phyloP scores from a whole-genome alignment of 345 rosid genomes.

The Hibiscus tridactylites region DNA sequence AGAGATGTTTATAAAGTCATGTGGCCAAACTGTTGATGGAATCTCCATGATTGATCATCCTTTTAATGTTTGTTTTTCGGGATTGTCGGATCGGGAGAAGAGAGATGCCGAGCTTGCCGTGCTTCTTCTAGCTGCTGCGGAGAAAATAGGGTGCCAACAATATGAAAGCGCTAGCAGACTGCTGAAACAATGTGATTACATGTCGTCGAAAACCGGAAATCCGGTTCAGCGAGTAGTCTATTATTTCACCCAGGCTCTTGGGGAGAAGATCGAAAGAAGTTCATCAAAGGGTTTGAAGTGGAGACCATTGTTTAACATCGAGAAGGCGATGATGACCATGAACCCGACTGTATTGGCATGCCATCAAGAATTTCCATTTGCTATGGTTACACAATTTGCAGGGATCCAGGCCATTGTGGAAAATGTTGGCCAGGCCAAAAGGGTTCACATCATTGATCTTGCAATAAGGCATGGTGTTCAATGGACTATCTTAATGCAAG shows the following conservation, averaged over 20 bases:
- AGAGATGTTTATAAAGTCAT: constrained; percentile 30
- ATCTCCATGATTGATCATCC: constrained; percentile 14
- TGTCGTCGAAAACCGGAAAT: constrained; percentile 28
- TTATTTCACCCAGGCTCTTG: constrained; percentile 37
- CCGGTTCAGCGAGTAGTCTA: constrained; percentile 36
- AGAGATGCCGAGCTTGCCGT: constrained; percentile 32
- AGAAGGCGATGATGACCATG: constrained; percentile 6
- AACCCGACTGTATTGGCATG: constrained; percentile 17
- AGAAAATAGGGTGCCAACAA: constrained; percentile 30
- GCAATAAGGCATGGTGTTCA: constrained; percentile 29
- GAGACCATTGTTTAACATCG: constrained; percentile 5
- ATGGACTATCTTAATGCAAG: constrained; percentile 43
- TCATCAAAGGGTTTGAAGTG: not conserved
- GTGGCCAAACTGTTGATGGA: constrained; percentile 8
- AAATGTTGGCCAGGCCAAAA: constrained; percentile 29
- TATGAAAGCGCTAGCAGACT: constrained; percentile 34
- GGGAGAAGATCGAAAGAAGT: constrained; percentile 31
- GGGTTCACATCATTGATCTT: constrained; percentile 37
- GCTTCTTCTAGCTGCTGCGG: constrained; percentile 35
- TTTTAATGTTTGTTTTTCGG: constrained; percentile 17
- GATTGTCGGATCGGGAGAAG: constrained; percentile 26
- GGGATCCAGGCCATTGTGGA: constrained; percentile 43
- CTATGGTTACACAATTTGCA: constrained; percentile 24
- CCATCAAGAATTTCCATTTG: constrained; percentile 27
- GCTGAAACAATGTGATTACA: constrained; percentile 24